A percentile compares a stretch with the other conserved stretches of the same genome.
These are phyloP conservation scores for Scleromitrula shiraiana DNA, from an alignment of 2,329 filamentous ascomycete genomes.

Conservation along the genomic window DNA sequence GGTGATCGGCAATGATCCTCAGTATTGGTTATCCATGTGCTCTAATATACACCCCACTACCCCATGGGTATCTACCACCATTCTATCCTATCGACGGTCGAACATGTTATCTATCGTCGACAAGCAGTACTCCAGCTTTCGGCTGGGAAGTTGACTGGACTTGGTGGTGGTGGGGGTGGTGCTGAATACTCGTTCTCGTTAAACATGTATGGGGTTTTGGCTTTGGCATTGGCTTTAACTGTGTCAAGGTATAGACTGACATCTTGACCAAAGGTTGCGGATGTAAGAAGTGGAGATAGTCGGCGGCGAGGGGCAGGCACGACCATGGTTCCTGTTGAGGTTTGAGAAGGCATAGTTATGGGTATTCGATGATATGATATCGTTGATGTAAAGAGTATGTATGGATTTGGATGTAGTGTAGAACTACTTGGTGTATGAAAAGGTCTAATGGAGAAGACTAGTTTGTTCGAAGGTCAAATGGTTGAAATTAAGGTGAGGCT, in stretches of 20 bases:
- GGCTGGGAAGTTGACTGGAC: constrained; percentile 52
- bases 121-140: constrained; percentile 41
- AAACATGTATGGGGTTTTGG: constrained; percentile 22
- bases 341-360: constrained; percentile 28
- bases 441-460: not conserved
- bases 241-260: constrained; percentile 23
- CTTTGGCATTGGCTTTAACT: constrained; percentile 24
- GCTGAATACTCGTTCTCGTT: constrained; percentile 52
- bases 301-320: constrained; percentile 39
- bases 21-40: not conserved
- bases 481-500: not conserved
- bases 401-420: not conserved
- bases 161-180: constrained; percentile 57
- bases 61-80: not conserved
- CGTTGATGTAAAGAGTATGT: too few relatives aligned
- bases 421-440: constrained; percentile 6
- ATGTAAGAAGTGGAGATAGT: constrained; percentile 35
- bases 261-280: constrained; percentile 22
- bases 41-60: constrained; percentile 2
- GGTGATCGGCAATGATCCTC: not conserved
- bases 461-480: not conserved
- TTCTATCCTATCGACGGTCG: not conserved
- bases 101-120: constrained; percentile 1
- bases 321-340: constrained; percentile 20
- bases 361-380: too few relatives aligned